Evolutionary conservation across 148 eudicot genomes (phyloP).

Genomic region (Chenopodium album): DNA sequence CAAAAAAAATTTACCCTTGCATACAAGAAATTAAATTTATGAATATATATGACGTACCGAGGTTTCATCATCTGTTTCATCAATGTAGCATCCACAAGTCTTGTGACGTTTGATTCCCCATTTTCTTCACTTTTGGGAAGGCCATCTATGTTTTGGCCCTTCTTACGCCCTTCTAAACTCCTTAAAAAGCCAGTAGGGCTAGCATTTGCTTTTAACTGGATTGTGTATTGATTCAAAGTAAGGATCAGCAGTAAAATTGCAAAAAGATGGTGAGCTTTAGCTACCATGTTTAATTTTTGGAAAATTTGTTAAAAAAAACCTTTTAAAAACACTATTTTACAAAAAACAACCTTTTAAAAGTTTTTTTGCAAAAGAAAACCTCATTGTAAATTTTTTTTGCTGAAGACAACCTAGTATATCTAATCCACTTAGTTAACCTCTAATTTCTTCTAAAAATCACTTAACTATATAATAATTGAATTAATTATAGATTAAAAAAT

Average conservation of each 20-base stretch:
- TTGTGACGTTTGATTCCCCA: slow-evolving; percentile 15
- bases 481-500: too few species aligned
- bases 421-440: too few species aligned
- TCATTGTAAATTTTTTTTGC: too few species aligned
- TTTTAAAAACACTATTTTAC: too few species aligned
- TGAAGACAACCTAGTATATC: too few species aligned
- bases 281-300: background rate
- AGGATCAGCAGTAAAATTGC: slow-evolving; percentile 10
- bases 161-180: slow-evolving; percentile 17
- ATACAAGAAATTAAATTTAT: too few species aligned
- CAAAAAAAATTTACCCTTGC: too few species aligned
- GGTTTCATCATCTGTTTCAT: slow-evolving; percentile 21
- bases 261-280: background rate
- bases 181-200: slow-evolving; percentile 15
- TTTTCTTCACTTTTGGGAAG: slow-evolving; percentile 10
- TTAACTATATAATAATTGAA: too few species aligned
- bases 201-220: background rate
- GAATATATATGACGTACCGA: background rate
- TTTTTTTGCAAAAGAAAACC: too few species aligned
- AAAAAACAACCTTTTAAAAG: too few species aligned
- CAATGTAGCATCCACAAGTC: slow-evolving; percentile 19
- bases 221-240: background rate
- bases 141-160: slow-evolving; percentile 23
- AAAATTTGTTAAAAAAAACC: too few species aligned
- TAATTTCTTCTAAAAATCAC: too few species aligned